These are phyloP conservation scores for Cladobotryum protrusum DNA, from an alignment of 2,329 filamentous ascomycete species.

Conservation along the genomic window DNA sequence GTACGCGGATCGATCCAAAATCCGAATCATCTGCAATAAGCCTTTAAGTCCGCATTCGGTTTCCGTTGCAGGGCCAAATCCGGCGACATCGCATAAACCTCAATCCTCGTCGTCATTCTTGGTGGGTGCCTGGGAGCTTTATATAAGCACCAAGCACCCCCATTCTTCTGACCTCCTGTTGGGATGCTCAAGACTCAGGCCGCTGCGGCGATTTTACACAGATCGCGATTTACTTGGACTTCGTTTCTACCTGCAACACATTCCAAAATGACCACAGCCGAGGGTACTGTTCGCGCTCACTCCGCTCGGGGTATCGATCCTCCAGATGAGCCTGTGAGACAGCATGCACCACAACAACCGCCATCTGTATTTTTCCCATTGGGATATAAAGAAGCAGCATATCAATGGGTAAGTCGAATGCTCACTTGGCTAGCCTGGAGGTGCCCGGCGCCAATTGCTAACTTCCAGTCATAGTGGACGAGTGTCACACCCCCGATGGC, in stretches of 20 bases:
- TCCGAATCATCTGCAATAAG: background rate
- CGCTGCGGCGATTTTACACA: slow-evolving; percentile 33
- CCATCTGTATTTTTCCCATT: slow-evolving; percentile 64
- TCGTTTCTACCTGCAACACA: slow-evolving; percentile 12
- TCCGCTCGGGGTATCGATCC: slow-evolving; percentile 5
- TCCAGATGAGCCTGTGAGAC: slow-evolving; percentile 18
- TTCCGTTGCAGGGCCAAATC: slow-evolving; percentile 6
- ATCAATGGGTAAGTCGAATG: slow-evolving; percentile 68
- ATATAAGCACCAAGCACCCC: slow-evolving; percentile 16
- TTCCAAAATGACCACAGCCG: slow-evolving; percentile 29
- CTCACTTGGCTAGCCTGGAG: background rate
- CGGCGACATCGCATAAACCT: slow-evolving; percentile 2
- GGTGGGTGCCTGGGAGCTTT: slow-evolving; percentile 15
- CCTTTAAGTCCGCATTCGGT: background rate
- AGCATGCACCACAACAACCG: slow-evolving; percentile 22
- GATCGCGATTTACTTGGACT: slow-evolving; percentile 34
- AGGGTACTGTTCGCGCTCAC: slow-evolving; percentile 21
- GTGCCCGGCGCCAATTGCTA: slow-evolving; percentile 5
- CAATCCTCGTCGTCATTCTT: background rate
- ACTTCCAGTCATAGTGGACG: slow-evolving; percentile 60
- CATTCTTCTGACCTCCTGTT: slow-evolving; percentile 16
- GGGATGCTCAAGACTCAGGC: slow-evolving; percentile 42
- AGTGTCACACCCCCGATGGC: slow-evolving; percentile 74
- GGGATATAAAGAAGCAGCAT: slow-evolving; percentile 84
- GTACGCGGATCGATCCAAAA: background rate